Conservation (phyloP, 2,329 filamentous ascomycete genomes). For the Trichophyton equinum region DNA sequence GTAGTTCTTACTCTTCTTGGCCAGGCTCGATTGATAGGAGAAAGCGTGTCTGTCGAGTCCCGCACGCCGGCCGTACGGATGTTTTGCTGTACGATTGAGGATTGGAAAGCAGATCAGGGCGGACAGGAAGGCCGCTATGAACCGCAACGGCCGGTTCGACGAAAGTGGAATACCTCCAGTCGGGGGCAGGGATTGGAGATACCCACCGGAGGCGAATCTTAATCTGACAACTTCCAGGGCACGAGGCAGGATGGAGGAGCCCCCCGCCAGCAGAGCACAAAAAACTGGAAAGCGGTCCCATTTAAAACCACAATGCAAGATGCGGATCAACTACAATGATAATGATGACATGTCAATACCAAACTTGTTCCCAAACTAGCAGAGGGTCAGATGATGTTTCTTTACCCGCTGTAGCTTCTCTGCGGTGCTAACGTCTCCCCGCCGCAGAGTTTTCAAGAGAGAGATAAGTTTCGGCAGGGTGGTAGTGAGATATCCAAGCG, state of each 20-base stretch:
- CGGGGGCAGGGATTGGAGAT: background rate
- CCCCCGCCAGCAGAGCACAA: constrained; percentile 40
- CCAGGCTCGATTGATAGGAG: background rate
- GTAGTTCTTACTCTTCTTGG: background rate
- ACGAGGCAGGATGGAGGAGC: constrained; percentile 36
- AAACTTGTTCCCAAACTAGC: too few relatives aligned
- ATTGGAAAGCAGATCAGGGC: constrained; percentile 39
- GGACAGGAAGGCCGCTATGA: constrained; percentile 36
- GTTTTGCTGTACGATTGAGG: constrained; percentile 28
- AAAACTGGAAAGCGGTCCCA: constrained; percentile 41
- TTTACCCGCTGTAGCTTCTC: constrained; percentile 28
- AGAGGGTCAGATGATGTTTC: too few relatives aligned
- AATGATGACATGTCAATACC: too few relatives aligned
- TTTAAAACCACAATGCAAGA: constrained; percentile 30
- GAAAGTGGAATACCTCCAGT: background rate
- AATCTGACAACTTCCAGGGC: constrained; percentile 12
- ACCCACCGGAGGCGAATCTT: background rate
- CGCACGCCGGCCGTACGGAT: constrained; percentile 6
- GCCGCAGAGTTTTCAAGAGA: constrained; percentile 25
- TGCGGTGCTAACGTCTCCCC: constrained; percentile 21
- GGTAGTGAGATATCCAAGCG: constrained; percentile 37
- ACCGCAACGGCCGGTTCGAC: constrained; percentile 20
- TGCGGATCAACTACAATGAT: constrained; percentile 23
- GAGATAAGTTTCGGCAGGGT: constrained; percentile 35
- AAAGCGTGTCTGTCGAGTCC: background rate